These are phyloP conservation scores for Magnusiomyces paraingens DNA, from an alignment of 1,139 yeast species.

Conservation along the genomic window DNA sequence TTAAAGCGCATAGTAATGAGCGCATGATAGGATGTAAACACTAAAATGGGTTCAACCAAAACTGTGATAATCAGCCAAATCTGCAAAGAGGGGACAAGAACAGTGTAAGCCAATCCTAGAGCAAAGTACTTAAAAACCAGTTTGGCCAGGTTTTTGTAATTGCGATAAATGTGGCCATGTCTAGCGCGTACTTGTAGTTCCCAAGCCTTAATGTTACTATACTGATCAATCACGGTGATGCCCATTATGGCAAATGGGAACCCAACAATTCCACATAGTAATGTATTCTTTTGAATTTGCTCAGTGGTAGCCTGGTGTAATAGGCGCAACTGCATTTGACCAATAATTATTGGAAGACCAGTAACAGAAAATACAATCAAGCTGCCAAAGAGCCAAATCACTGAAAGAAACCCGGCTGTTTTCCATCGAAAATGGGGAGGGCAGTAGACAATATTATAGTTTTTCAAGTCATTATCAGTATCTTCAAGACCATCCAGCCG, in stretches of 20 bases:
- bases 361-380: conserved; percentile 34
- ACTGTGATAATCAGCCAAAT: too few relatives aligned
- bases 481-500: conserved; percentile 44
- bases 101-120: too few relatives aligned
- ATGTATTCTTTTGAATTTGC: conserved; percentile 15
- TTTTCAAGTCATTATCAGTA: conserved; percentile 42
- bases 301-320: conserved; percentile 4
- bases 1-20: too few relatives aligned
- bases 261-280: conserved; percentile 18
- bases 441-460: conserved; percentile 72
- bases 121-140: too few relatives aligned
- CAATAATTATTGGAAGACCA: conserved; percentile 31
- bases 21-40: too few relatives aligned
- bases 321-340: conserved; percentile 19
- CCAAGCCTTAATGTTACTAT: conserved; percentile 2
- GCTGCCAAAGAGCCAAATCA: conserved; percentile 68
- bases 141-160: too few relatives aligned
- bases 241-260: conserved; percentile 12
- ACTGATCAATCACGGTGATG: conserved; percentile 1
- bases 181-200: conserved; percentile 6
- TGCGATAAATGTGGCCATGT: conserved; percentile 6
- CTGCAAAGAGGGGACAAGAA: too few relatives aligned
- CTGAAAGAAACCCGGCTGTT: conserved; percentile 47
- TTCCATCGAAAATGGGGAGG: conserved; percentile 72
- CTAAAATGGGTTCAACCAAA: too few relatives aligned